Conservation (phyloP, 1,284 basidiomycete species). For the Farysia itapuensis region DNA sequence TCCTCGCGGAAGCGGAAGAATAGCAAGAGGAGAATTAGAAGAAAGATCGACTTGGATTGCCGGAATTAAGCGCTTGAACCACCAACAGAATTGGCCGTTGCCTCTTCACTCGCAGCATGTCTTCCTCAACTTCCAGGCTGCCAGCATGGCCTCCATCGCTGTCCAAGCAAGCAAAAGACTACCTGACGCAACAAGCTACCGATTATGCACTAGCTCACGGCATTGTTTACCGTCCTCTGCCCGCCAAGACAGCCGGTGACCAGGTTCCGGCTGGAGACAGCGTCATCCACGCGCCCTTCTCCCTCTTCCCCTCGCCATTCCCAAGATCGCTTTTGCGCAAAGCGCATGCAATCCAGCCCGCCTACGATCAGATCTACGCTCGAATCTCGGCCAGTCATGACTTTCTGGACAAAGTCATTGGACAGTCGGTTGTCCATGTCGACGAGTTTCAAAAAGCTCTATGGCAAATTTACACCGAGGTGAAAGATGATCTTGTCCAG, state of each 20-base stretch:
- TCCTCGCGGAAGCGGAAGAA: too few species aligned
- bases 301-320: constrained; percentile 83
- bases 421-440: constrained; percentile 74
- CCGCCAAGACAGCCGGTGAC: constrained; percentile 57
- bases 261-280: constrained; percentile 63
- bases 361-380: constrained; percentile 84
- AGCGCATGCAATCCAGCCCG: constrained; percentile 71
- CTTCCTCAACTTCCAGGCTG: neutral
- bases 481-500: constrained; percentile 64
- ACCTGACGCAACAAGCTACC: constrained; percentile 71
- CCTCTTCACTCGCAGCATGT: neutral
- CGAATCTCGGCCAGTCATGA: constrained; percentile 75
- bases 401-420: constrained; percentile 83
- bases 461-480: constrained; percentile 79
- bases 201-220: constrained; percentile 84
- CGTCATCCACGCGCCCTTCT: constrained; percentile 83
- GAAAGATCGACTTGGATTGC: too few species aligned
- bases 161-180: constrained; percentile 66
- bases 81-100: too few species aligned
- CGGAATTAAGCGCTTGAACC: too few species aligned
- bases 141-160: constrained; percentile 72
- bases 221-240: constrained; percentile 74
- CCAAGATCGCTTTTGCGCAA: constrained; percentile 73
- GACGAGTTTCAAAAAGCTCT: constrained; percentile 84
- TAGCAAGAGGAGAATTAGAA: too few species aligned